Conservation (phyloP, 202 grass and related monocot genomes). For the Carex arenaria region DNA sequence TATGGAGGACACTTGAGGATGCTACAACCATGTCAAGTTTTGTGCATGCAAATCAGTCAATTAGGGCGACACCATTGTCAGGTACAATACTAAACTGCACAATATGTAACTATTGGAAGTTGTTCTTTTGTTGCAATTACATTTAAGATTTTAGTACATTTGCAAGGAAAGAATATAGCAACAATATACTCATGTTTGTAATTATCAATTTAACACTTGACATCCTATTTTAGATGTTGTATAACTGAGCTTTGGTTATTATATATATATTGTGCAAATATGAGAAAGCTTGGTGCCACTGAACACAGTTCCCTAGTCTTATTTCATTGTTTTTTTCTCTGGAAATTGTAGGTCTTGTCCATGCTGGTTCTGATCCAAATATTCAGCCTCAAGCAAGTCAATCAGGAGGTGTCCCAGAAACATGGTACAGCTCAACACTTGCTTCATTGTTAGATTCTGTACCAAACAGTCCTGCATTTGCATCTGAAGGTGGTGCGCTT, state of each 20-base stretch:
- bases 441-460: constrained; percentile 63
- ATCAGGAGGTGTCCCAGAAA: constrained; percentile 22
- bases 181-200: too few relatives aligned
- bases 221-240: not conserved
- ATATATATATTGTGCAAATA: not conserved
- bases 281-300: constrained; percentile 17
- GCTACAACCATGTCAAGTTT: constrained; percentile 27
- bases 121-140: not conserved
- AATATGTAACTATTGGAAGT: not conserved
- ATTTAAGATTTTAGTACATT: not conserved
- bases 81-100: constrained; percentile 30
- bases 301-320: not conserved
- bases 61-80: constrained; percentile 37
- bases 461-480: constrained; percentile 68
- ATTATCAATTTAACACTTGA: too few relatives aligned
- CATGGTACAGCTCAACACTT: constrained; percentile 57
- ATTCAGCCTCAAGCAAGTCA: constrained; percentile 16
- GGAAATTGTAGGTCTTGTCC: constrained; percentile 40
- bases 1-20: constrained; percentile 38
- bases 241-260: not conserved
- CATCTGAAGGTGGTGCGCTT: constrained; percentile 60
- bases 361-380: constrained; percentile 25
- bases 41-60: constrained; percentile 31
- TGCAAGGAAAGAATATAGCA: too few relatives aligned
- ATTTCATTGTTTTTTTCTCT: constrained; percentile 2